phyloP scores from a whole-genome alignment of 345 rosid genomes.

The Rhodomyrtus tomentosa region DNA sequence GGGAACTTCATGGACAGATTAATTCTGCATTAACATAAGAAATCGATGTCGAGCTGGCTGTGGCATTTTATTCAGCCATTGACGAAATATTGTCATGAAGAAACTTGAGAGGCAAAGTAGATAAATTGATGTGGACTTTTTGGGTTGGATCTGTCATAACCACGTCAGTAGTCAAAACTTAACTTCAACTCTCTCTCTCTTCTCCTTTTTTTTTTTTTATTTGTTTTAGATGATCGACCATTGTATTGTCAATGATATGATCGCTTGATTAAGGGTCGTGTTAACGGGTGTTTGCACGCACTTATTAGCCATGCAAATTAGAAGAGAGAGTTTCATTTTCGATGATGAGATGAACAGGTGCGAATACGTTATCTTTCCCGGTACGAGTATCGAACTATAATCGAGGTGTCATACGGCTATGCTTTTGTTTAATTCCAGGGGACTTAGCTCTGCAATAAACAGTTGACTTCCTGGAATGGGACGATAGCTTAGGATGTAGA shows the following conservation, averaged over 20 bases:
- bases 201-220: background rate
- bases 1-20: background rate
- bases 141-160: background rate
- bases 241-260: background rate
- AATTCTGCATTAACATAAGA: background rate
- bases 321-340: background rate
- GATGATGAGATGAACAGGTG: background rate
- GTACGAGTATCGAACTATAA: background rate
- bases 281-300: background rate
- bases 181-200: background rate
- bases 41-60: background rate
- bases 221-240: background rate
- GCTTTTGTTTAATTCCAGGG: background rate
- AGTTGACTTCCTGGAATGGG: background rate
- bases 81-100: background rate
- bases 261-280: background rate
- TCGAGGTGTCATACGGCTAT: background rate
- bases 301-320: background rate
- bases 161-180: background rate
- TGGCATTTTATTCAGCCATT: background rate
- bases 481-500: background rate
- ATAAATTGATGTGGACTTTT: background rate
- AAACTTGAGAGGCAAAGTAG: background rate
- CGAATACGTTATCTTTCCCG: background rate
- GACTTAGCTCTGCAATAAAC: background rate